A percentile compares a stretch with the other conserved stretches of the same genome.
Conservation (phyloP, 176 grass and related monocot genomes). For the Carex scoparia region DNA sequence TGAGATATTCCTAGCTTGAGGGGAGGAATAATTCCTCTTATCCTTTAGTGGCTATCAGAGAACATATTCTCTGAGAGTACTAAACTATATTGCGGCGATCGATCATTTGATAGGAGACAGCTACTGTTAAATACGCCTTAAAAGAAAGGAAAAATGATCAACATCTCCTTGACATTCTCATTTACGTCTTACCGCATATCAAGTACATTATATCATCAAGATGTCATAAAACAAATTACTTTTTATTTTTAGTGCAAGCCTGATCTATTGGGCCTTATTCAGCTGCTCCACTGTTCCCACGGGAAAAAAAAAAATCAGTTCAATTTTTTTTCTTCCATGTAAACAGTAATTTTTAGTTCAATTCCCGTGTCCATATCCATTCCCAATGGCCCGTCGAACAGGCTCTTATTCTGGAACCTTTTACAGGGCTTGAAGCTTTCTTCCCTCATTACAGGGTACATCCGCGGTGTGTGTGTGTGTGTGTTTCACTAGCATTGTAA, state of each 20-base stretch:
- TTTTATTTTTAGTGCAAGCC: background rate
- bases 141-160: slow-evolving; percentile 16
- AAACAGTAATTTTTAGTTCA: no score
- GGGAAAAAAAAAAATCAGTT: no score
- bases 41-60: slow-evolving; percentile 52
- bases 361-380: no score
- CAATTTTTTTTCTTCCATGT: no score
- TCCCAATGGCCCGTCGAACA: no score
- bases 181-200: background rate
- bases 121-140: slow-evolving; percentile 45
- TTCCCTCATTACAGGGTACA: no score
- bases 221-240: background rate
- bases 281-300: no score
- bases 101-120: slow-evolving; percentile 60
- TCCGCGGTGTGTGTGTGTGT: no score
- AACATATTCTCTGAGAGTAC: slow-evolving; percentile 64
- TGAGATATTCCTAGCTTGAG: slow-evolving; percentile 43
- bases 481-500: no score
- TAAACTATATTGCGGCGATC: slow-evolving; percentile 70
- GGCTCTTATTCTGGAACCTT: background rate
- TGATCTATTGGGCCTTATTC: background rate
- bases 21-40: slow-evolving; percentile 22
- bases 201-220: background rate
- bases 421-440: background rate
- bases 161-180: background rate